A percentile compares a stretch with the other conserved stretches of the same genome.
Evolutionary conservation across 1,284 basidiomycete genomes (phyloP).

Genomic region (Cryptococcus sp.): DNA sequence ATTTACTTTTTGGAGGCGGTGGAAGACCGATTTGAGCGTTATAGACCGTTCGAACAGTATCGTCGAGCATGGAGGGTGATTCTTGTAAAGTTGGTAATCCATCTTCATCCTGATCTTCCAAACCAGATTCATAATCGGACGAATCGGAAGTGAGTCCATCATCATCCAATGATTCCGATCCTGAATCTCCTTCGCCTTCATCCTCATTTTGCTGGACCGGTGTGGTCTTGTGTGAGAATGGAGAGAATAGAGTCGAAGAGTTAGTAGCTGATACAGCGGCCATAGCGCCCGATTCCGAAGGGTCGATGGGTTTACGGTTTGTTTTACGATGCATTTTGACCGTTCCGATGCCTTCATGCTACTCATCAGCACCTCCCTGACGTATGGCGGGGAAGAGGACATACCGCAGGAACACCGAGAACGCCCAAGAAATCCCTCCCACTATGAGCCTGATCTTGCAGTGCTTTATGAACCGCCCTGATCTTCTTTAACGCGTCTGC

Average conservation of each 20-base stretch:
- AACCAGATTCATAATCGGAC: constrained; percentile 53
- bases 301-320: background rate
- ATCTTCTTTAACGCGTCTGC: constrained; percentile 28
- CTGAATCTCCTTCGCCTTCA: constrained; percentile 40
- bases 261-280: constrained; percentile 14
- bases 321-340: constrained; percentile 46
- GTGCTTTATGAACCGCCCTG: constrained; percentile 57
- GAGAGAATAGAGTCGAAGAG: constrained; percentile 2
- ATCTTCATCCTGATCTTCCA: constrained; percentile 34
- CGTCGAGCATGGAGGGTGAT: constrained; percentile 12
- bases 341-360: constrained; percentile 88
- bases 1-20: background rate
- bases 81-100: constrained; percentile 13
- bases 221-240: constrained; percentile 10
- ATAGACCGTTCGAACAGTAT: constrained; percentile 5
- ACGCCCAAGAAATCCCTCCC: constrained; percentile 50
- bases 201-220: constrained; percentile 11
- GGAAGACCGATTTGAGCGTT: background rate
- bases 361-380: constrained; percentile 1
- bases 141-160: constrained; percentile 63
- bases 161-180: constrained; percentile 59
- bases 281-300: background rate
- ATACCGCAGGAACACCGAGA: constrained; percentile 65
- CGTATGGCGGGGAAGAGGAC: constrained; percentile 38
- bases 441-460: constrained; percentile 60